Percentiles rank a stretch among this genome's conserved stretches.
Evolutionary conservation across 108 stramenopile genomes (phyloP).

Genomic region (Fistulifera solaris): DNA sequence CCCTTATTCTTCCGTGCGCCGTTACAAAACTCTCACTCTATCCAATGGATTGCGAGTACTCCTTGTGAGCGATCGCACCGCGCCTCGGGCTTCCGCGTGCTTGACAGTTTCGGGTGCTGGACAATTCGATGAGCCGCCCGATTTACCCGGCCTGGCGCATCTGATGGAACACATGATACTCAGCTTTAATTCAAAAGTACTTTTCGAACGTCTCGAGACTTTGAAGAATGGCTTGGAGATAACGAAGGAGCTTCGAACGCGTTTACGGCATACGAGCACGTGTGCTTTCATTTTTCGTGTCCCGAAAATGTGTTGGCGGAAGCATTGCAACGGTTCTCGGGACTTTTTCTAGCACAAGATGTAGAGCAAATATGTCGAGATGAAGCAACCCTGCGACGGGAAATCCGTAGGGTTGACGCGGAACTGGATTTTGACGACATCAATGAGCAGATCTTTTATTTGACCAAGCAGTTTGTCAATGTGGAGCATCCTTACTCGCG

Average conservation of each 20-base stretch:
- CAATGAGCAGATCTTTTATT: slow-evolving; percentile 34
- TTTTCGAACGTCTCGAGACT: slow-evolving; percentile 18
- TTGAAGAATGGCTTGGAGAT: slow-evolving; percentile 60
- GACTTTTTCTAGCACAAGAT: slow-evolving; percentile 29
- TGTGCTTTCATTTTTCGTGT: slow-evolving; percentile 61
- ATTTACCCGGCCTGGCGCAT: slow-evolving; percentile 59
- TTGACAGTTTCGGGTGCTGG: slow-evolving; percentile 59
- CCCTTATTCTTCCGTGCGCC: slow-evolving; percentile 56
- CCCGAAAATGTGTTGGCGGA: slow-evolving; percentile 30
- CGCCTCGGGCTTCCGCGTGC: slow-evolving; percentile 35
- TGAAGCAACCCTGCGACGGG: slow-evolving; percentile 32
- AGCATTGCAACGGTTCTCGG: slow-evolving; percentile 50
- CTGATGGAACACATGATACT: slow-evolving; percentile 73
- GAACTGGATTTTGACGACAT: slow-evolving; percentile 54
- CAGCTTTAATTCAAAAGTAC: slow-evolving; percentile 3
- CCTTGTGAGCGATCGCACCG: slow-evolving; percentile 42
- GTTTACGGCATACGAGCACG: slow-evolving; percentile 60
- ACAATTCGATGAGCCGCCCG: slow-evolving; percentile 55
- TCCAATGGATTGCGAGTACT: slow-evolving; percentile 57
- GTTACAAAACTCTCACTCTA: slow-evolving; percentile 44
- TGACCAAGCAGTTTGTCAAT: slow-evolving; percentile 51
- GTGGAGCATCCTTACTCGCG: slow-evolving; percentile 60
- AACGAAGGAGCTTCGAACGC: slow-evolving; percentile 63
- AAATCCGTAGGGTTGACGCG: slow-evolving; percentile 51
- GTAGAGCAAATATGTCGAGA: slow-evolving; percentile 28